phyloP scores from a whole-genome alignment of 352 stramenopile genomes.

The Globisporangium rhizosaccharum region DNA sequence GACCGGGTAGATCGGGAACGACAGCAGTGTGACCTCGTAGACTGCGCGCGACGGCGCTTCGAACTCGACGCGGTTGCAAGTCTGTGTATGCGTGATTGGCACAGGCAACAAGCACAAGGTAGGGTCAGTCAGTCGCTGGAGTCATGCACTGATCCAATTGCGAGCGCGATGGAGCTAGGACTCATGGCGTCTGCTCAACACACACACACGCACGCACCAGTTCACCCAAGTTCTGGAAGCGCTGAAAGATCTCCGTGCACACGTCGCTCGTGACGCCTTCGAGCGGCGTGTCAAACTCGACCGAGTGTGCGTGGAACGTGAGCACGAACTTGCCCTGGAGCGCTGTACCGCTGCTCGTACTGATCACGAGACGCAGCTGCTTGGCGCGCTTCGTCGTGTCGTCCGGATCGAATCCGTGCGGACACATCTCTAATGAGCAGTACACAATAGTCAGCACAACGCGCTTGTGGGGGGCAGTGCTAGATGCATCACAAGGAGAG shows the following conservation, averaged over 20 bases:
- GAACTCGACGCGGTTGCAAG: constrained; percentile 32
- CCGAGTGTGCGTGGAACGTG: constrained; percentile 60
- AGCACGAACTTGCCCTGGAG: constrained; percentile 43
- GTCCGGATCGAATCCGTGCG: constrained; percentile 51
- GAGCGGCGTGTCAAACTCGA: constrained; percentile 59
- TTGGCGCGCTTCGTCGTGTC: constrained; percentile 36
- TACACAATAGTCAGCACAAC: neutral
- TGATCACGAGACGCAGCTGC: constrained; percentile 41
- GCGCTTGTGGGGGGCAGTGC: neutral
- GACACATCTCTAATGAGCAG: constrained; percentile 51
- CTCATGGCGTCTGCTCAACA: too few species aligned
- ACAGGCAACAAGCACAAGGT: neutral
- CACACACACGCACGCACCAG: constrained; percentile 23
- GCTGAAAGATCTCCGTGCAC: constrained; percentile 54
- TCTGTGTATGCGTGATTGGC: constrained; percentile 8
- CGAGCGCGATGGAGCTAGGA: too few species aligned
- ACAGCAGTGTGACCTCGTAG: constrained; percentile 55
- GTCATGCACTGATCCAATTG: too few species aligned
- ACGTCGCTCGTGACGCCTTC: constrained; percentile 43
- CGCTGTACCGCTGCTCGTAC: constrained; percentile 10
- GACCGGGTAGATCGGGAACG: constrained; percentile 64
- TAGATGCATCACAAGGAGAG: neutral
- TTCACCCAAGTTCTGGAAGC: constrained; percentile 67
- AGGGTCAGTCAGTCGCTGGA: too few species aligned
- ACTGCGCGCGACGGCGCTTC: constrained; percentile 21